Conservation (phyloP, 2,329 filamentous ascomycete species). For the Botryosphaeria dothidea region DNA sequence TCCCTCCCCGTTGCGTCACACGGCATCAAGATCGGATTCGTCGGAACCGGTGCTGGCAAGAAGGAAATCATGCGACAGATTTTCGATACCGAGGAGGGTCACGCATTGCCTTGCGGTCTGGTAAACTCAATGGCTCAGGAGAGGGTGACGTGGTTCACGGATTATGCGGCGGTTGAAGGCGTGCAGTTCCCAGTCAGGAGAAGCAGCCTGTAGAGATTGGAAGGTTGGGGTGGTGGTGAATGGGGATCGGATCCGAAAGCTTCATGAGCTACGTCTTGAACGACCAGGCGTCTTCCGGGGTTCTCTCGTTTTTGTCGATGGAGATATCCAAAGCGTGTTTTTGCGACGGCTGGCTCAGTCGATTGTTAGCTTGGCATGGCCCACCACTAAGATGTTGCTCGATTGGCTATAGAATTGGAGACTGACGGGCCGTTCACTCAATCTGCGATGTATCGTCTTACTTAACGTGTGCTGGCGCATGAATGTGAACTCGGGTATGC, state of each 20-base stretch:
- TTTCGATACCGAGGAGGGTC: constrained; percentile 74
- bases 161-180: constrained; percentile 80
- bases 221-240: not conserved
- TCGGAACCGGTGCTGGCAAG: constrained; percentile 87
- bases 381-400: not conserved
- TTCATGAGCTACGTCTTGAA: constrained; percentile 14
- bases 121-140: constrained; percentile 84
- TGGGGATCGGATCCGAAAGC: not conserved
- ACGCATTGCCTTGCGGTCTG: constrained; percentile 77
- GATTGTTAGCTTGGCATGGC: constrained; percentile 5
- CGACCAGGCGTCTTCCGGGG: not conserved
- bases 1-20: constrained; percentile 89
- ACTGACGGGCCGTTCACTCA: constrained; percentile 10
- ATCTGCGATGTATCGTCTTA: not conserved
- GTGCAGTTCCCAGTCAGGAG: constrained; percentile 75
- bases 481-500: not conserved
- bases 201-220: constrained; percentile 57
- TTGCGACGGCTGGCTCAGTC: constrained; percentile 14
- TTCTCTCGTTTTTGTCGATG: constrained; percentile 16
- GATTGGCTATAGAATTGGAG: constrained; percentile 10
- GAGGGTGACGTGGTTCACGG: constrained; percentile 93
- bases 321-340: constrained; percentile 19
- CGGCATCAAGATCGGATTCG: constrained; percentile 82
- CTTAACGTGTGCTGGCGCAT: not conserved
- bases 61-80: constrained; percentile 90